Percentiles rank a stretch among this genome's conserved stretches.
Conservation (phyloP, 176 grass and related monocot genomes). For the Avena insularis region DNA sequence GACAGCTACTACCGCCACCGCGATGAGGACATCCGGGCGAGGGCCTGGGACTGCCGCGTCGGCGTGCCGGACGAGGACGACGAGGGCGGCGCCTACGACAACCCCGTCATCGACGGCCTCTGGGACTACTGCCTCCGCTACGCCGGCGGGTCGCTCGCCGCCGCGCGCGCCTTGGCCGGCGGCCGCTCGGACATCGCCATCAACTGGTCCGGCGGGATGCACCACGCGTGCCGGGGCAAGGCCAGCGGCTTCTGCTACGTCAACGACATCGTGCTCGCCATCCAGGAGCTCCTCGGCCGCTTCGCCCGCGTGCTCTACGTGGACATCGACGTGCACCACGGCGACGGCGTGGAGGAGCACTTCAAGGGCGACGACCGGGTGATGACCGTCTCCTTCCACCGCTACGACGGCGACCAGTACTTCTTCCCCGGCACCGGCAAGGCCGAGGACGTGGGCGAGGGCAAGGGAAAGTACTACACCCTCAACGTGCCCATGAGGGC, state of each 20-base stretch:
- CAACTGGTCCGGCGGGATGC: slow-evolving; percentile 72
- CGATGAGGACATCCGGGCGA: neutral
- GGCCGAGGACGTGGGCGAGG: slow-evolving; percentile 36
- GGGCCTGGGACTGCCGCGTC: slow-evolving; percentile 1
- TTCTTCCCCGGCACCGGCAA: slow-evolving; percentile 63
- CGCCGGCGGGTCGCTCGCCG: slow-evolving; percentile 57
- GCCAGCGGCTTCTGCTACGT: slow-evolving; percentile 76
- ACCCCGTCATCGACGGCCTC: slow-evolving; percentile 59
- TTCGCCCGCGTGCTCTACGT: slow-evolving; percentile 77
- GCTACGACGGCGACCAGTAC: neutral
- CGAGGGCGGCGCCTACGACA: neutral
- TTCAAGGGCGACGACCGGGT: slow-evolving; percentile 56
- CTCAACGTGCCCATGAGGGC: slow-evolving; percentile 62
- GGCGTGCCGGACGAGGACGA: neutral
- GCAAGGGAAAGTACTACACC: slow-evolving; percentile 38
- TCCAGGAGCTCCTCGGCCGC: slow-evolving; percentile 47
- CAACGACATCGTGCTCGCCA: slow-evolving; percentile 78
- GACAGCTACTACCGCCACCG: slow-evolving; percentile 20
- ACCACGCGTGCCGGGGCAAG: slow-evolving; percentile 52
- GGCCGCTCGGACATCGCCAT: slow-evolving; percentile 58
- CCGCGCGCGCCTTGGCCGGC: slow-evolving; percentile 42
- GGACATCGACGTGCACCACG: slow-evolving; percentile 94
- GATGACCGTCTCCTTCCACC: slow-evolving; percentile 82
- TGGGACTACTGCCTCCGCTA: slow-evolving; percentile 65
- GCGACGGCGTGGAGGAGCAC: slow-evolving; percentile 66